A percentile compares a stretch with the other conserved stretches of the same genome.
Conservation (phyloP, 805 yeast genomes). For the Groenewaldozyma salmanticensis region DNA sequence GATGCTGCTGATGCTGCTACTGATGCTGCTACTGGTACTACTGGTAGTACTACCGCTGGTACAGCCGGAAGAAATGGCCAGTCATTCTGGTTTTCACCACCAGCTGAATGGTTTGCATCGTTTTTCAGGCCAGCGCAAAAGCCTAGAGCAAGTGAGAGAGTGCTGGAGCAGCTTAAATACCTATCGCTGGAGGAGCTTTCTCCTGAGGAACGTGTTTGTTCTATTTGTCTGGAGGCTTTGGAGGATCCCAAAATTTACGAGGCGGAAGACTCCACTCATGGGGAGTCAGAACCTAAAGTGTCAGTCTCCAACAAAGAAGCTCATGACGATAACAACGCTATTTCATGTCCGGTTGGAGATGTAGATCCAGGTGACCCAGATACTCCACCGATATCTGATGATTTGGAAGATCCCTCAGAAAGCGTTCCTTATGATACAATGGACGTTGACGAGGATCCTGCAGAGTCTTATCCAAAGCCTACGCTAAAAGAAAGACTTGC, state of each 20-base stretch:
- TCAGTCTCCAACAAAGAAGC: not conserved
- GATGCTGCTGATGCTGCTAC: not conserved
- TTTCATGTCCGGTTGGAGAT: not conserved
- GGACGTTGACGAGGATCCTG: constrained; percentile 9
- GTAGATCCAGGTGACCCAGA: too few species aligned
- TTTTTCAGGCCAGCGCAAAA: not conserved
- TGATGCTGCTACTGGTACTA: not conserved
- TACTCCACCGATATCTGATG: too few species aligned
- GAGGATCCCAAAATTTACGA: too few species aligned
- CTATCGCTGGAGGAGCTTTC: not conserved
- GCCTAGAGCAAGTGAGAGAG: constrained; percentile 2
- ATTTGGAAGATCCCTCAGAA: constrained; percentile 4
- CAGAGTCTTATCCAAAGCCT: constrained; percentile 7
- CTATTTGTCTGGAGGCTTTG: not conserved
- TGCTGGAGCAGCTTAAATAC: not conserved
- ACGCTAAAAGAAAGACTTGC: not conserved
- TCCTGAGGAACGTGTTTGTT: not conserved
- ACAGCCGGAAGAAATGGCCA: not conserved
- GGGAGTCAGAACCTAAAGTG: not conserved
- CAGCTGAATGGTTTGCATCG: not conserved
- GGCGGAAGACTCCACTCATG: not conserved
- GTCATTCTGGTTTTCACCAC: not conserved
- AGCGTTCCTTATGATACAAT: constrained; percentile 3
- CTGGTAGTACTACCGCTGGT: not conserved
- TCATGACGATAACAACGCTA: not conserved